Conservation (phyloP, 768 basidiomycete genomes). For the Amanita jacksonii region DNA sequence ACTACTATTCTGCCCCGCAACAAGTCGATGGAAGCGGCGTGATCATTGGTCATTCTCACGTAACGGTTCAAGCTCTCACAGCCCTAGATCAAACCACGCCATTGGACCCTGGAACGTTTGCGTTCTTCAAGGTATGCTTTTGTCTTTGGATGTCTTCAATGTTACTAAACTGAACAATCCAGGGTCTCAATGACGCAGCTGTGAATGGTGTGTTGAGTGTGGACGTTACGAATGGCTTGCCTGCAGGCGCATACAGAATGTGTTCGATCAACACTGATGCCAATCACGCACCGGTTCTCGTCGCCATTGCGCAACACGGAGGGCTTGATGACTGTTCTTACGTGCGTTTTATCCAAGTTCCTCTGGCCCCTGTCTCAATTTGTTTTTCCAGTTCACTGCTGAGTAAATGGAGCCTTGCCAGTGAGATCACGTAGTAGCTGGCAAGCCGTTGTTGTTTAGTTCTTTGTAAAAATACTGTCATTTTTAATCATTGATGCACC, state of each 20-base stretch:
- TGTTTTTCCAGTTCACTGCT: slow-evolving; percentile 23
- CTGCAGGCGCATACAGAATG: slow-evolving; percentile 49
- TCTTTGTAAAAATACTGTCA: too few relatives aligned
- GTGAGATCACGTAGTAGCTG: too few relatives aligned
- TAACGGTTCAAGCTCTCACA: slow-evolving; percentile 39
- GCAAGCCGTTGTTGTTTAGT: too few relatives aligned
- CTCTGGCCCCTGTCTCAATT: slow-evolving; percentile 5
- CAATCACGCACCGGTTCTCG: slow-evolving; percentile 53
- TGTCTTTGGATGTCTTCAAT: background rate
- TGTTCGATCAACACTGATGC: slow-evolving; percentile 46
- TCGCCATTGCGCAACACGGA: slow-evolving; percentile 53
- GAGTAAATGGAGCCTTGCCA: slow-evolving; percentile 14
- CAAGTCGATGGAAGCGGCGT: slow-evolving; percentile 34
- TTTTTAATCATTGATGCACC: too few relatives aligned
- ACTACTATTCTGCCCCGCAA: slow-evolving; percentile 45
- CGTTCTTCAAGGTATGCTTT: slow-evolving; percentile 36
- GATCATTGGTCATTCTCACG: slow-evolving; percentile 44
- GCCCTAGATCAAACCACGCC: slow-evolving; percentile 31
- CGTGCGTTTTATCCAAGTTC: slow-evolving; percentile 24
- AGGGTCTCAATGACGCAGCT: slow-evolving; percentile 37
- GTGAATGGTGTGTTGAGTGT: slow-evolving; percentile 39
- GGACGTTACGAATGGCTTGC: slow-evolving; percentile 43
- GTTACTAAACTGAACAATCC: slow-evolving; percentile 30
- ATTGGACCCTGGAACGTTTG: slow-evolving; percentile 37
- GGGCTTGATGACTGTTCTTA: slow-evolving; percentile 51